These are phyloP conservation scores for Macadamia integrifolia DNA, from an alignment of 164 flowering plant genomes.

Conservation along the genomic window DNA sequence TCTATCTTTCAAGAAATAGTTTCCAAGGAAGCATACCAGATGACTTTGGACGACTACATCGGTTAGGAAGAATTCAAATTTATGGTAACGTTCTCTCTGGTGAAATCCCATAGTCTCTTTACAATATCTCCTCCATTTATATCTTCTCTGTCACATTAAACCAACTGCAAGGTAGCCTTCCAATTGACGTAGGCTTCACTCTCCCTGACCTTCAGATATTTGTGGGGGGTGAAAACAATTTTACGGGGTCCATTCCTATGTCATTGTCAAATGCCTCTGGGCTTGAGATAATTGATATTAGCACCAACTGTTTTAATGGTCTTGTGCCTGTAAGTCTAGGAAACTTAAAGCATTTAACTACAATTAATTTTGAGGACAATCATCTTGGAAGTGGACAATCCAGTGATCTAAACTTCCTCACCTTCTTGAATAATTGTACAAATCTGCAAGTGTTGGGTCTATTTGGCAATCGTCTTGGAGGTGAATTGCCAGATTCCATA, in stretches of 20 bases:
- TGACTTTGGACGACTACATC: background rate
- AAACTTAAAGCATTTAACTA: too few relatives aligned
- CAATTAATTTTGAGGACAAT: too few relatives aligned
- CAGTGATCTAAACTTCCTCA: slow-evolving; percentile 19
- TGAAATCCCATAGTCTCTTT: slow-evolving; percentile 1
- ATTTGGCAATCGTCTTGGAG: slow-evolving; percentile 21
- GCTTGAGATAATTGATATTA: slow-evolving; percentile 11
- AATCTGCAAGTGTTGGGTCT: slow-evolving; percentile 14
- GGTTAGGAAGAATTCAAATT: background rate
- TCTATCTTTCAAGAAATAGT: background rate
- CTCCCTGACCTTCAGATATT: slow-evolving; percentile 1
- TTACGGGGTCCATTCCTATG: slow-evolving; percentile 18
- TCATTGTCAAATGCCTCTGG: slow-evolving; percentile 29
- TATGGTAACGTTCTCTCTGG: background rate
- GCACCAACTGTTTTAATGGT: slow-evolving; percentile 20
- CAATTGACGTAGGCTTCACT: slow-evolving; percentile 2
- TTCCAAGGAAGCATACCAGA: slow-evolving; percentile 2
- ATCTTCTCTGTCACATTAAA: background rate
- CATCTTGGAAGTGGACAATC: too few relatives aligned
- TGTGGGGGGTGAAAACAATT: background rate
- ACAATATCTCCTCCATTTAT: background rate
- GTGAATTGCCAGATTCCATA: slow-evolving; percentile 21
- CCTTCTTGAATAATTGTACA: slow-evolving; percentile 26
- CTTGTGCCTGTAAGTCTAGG: too few relatives aligned
- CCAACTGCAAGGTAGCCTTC: slow-evolving; percentile 4